Evolutionary conservation across 352 stramenopile species (phyloP), one percentile per base, ranked within the genome.

Genomic region (Pythium coloratum): DNA sequence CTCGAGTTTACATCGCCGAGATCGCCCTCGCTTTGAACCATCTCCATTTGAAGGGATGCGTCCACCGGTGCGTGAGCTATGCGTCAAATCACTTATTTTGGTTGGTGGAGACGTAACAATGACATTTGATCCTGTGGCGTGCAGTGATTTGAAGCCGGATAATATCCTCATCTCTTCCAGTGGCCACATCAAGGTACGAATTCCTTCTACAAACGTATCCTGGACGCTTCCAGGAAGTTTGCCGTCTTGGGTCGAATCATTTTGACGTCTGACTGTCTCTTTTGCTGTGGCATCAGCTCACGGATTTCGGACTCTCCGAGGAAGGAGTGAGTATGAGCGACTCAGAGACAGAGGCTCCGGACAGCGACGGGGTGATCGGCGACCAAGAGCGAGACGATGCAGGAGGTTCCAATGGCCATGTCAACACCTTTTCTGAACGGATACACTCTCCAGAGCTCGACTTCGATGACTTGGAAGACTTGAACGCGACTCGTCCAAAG

Each of bases 121-220:
- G 14, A 50, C 3, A 16, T 44, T 16, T 44, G 38, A 53, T 53
- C 6, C 44, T 32, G 20, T 16, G 16, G 42, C 46, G 34, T 53
- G 49, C 56, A 94, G 89, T 62, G 90, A 97, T 72, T 70, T 97
- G 16, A 97, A 97, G 54, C 90, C 90, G 33, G 90, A 97, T 66
- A 97, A 97, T 61, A 93, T 97, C 63, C 69, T 97, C 32, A 92
- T 97, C 59, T 95, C 84, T 18, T 92, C 83, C 26, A 91, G 75
- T 36, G 88, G 88, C 10, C 88, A 96, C 62, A 94, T 96, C 66
- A 96, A 96, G 76, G 87, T 89, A 65, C 46, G 64, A 33, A 20
- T 24, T n/a, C 6, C 4, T 34, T 54, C 2, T 18, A 24, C 9
- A 10, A 18, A 20, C 47, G 30, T 18, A 8, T 26, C 51, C 28